Base-by-base conservation (phyloP, 2,329 filamentous ascomycete genomes). In the Didymella segeticola region DNA sequence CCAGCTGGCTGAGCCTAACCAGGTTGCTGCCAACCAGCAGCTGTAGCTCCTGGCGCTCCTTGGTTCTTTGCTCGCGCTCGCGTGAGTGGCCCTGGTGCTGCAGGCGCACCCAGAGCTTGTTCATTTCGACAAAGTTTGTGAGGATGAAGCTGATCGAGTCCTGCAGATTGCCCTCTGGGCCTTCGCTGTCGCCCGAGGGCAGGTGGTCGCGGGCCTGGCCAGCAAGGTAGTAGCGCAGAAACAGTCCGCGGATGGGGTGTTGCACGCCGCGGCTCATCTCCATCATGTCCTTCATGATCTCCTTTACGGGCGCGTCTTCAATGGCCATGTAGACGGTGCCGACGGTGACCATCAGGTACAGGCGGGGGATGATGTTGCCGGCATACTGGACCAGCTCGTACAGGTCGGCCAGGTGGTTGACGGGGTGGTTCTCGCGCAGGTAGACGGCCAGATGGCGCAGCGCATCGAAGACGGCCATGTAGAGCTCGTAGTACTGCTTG, bases 271-370 rank as follows among this genome's bases (percentile, higher is more conserved):
- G 86, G 77, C 92, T 98, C 95, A 99, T 99, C 77, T 99, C 95
- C 95, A 99, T 99, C 95, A 99, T 99, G 76, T 99, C 95, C 79
- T 99, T 99, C 95, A 99, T 99, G 59, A 99, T 91, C 80, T 99
- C 95, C 79, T 99, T 99, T 64, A 99, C 95, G 0, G 95, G 95
- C 53, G 96, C 95, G 82, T 98, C 95, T 69, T 95, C 90, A 71
- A 99, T 96, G 22, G 91, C 89, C 95, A 99, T 99, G 81, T 99
- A 99, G 42, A 96, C 96, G 2, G 95, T 99, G 53, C 95, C 95
- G 31, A 99, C 96, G 0, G 96, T 99, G 70, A 99, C 95, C 96
- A 99, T 99, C 56, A 99, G 88, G 75, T 99, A 99, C 58, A 99
- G 81, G 62, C 95, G 88, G 20, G 95, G 95, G 54, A 99, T 89